These are phyloP conservation scores for Cladosporium sp. DNA, from an alignment of 2,329 filamentous ascomycete species.

Conservation along the genomic window DNA sequence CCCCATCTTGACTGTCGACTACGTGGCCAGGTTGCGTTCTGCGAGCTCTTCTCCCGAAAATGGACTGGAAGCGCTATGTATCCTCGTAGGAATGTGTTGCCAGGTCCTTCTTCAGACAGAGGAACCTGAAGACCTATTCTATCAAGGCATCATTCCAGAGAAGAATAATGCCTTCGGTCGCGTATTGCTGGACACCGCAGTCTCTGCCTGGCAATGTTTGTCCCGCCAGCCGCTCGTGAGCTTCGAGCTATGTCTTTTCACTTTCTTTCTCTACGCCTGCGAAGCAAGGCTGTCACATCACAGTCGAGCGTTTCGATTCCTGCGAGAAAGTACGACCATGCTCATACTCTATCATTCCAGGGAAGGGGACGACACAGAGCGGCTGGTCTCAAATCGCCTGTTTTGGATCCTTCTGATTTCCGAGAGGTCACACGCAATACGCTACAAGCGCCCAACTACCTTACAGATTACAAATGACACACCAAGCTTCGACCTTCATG, in stretches of 20 bases:
- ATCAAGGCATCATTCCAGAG: constrained; percentile 1
- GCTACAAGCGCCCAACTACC: neutral
- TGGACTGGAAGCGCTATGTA: neutral
- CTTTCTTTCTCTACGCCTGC: constrained; percentile 7
- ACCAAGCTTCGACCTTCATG: neutral
- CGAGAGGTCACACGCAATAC: constrained; percentile 7
- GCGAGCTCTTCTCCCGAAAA: neutral
- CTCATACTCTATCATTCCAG: neutral
- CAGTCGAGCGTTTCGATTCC: constrained; percentile 4
- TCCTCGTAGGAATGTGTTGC: constrained; percentile 5
- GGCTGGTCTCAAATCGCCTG: neutral
- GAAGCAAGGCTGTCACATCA: constrained; percentile 3
- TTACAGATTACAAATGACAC: constrained; percentile 1
- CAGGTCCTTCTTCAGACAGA: constrained; percentile 6
- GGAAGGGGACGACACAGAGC: neutral
- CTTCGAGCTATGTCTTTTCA: constrained; percentile 4
- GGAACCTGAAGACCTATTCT: neutral
- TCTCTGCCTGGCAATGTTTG: neutral
- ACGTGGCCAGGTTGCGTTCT: neutral
- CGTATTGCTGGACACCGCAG: neutral
- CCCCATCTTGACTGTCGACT: constrained; percentile 3
- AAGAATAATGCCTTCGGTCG: neutral
- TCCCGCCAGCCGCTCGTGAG: neutral
- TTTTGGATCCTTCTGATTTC: constrained; percentile 2
- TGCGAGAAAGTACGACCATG: constrained; percentile 2